phyloP scores from a whole-genome alignment of 257 asterid genomes.

The Plantago elongata region DNA sequence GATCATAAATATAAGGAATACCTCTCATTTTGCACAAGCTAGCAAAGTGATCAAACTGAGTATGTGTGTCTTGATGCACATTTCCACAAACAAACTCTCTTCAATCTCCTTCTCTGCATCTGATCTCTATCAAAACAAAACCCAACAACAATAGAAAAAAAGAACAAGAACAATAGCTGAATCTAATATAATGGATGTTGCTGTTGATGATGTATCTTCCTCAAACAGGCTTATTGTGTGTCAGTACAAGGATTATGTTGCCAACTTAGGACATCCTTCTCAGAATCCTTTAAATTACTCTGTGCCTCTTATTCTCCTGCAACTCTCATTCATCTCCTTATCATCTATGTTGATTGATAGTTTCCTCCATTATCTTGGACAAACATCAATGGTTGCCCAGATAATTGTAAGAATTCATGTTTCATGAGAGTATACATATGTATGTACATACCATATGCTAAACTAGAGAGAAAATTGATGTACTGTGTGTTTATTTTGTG shows the following conservation, averaged over 20 bases:
- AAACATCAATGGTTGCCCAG: conserved; percentile 60
- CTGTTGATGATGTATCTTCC: conserved; percentile 17
- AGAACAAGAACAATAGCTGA: background rate
- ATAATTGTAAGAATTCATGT: conserved; percentile 43
- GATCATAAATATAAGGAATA: conserved; percentile 21
- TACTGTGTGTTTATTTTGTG: background rate
- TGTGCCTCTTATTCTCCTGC: conserved; percentile 57
- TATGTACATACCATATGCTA: background rate
- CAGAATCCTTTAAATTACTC: conserved; percentile 47
- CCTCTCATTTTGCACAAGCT: conserved; percentile 19
- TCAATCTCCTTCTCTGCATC: background rate
- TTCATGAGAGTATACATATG: background rate
- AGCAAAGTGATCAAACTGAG: background rate
- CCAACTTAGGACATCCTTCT: conserved; percentile 41
- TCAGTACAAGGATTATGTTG: conserved; percentile 38
- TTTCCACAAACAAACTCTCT: background rate
- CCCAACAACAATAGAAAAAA: background rate
- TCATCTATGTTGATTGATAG: conserved; percentile 42
- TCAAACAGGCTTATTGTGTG: conserved; percentile 42
- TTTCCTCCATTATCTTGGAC: conserved; percentile 65
- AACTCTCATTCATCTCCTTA: conserved; percentile 47
- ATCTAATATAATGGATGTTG: conserved; percentile 3
- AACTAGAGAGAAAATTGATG: background rate
- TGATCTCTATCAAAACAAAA: background rate
- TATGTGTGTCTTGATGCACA: conserved; percentile 1